Percentiles rank a stretch among this genome's conserved stretches.
Conservation (phyloP, 805 yeast species). For the Myxozyma monticola region DNA sequence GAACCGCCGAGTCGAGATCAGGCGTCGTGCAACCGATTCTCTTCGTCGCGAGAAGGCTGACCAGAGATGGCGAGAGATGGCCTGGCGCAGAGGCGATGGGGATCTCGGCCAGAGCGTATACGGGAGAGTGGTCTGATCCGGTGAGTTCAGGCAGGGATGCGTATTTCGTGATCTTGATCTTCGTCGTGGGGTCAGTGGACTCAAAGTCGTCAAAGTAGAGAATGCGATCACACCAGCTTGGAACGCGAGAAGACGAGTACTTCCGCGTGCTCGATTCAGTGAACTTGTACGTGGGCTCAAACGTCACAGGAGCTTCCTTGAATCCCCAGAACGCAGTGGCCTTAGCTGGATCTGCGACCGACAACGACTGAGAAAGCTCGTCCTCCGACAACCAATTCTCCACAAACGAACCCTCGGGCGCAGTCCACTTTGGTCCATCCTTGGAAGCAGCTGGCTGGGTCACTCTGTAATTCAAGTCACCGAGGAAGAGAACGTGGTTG, state of each 20-base stretch:
- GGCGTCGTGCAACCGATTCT: conserved; percentile 10
- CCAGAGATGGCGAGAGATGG: conserved; percentile 3
- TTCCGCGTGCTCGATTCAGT: conserved; percentile 40
- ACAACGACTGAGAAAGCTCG: conserved; percentile 50
- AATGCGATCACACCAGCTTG: conserved; percentile 92
- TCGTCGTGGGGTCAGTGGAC: conserved; percentile 9
- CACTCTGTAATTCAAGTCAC: conserved; percentile 80
- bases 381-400: conserved; percentile 42
- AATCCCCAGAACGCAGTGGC: conserved; percentile 58
- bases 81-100: conserved; percentile 39
- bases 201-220: conserved; percentile 53
- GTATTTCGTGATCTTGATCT: conserved; percentile 46
- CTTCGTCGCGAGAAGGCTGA: conserved; percentile 9
- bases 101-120: conserved; percentile 51
- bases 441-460: background rate
- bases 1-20: background rate
- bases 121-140: conserved; percentile 82
- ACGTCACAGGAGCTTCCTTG: conserved; percentile 59
- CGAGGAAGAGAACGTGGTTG: conserved; percentile 69
- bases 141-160: conserved; percentile 46
- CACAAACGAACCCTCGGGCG: conserved; percentile 31
- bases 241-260: conserved; percentile 60
- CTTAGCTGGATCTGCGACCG: conserved; percentile 35
- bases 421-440: conserved; percentile 12
- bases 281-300: conserved; percentile 82